Base-by-base conservation (phyloP, 345 rosid genomes). In the Brassica juncea region DNA sequence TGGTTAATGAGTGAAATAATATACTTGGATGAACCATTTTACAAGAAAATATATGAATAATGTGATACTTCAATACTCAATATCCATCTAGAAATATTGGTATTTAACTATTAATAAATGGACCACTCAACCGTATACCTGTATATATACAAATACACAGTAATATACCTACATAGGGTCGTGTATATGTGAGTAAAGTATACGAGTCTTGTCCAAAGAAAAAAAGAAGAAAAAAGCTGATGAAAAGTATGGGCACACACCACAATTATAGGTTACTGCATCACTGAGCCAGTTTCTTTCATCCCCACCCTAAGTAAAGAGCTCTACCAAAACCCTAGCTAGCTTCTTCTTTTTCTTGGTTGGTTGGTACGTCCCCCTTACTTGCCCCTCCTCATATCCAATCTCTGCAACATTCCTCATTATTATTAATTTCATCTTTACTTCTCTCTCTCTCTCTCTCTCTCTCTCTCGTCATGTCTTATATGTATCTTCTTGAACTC, bases 241-340 rank as follows among this genome's bases (percentile, higher is more conserved):
- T 30, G 23, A 47, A 72, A 79, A 58, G 75, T 65, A 81, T 75
- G 80, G 83, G 72, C 83, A 70, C 66, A 73, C 78, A 27, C 64
- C 64, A 69, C 65, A 81, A 63, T 74, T 12, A 70, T 81, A 75
- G 83, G 73, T 65, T 57, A 81, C 83, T 81, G 83, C 47, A 65
- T 70, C 65, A 81, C 83, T 75, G 80, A 75, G 54, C 65, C 63
- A 81, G 58, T 79, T 73, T 79, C 82, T 80, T 75, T 81, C 68
- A 75, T 75, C 80, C 83, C 80, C 80, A 81, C 83, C 44, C 83
- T 81, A 81, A 61, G 11, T 74, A 74, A 71, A 70, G 63, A 59
- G 76, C 76, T 80, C 70, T 74, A 75, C 49, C 61, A 57, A 70
- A 75, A 71, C 83, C 83, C 83, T 81, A 81, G 73, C 75, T 80